Evolutionary conservation across 73 alveolate genomes (phyloP), one percentile per base, ranked within the genome.

Genomic region (Paramecium octaurelia): DNA sequence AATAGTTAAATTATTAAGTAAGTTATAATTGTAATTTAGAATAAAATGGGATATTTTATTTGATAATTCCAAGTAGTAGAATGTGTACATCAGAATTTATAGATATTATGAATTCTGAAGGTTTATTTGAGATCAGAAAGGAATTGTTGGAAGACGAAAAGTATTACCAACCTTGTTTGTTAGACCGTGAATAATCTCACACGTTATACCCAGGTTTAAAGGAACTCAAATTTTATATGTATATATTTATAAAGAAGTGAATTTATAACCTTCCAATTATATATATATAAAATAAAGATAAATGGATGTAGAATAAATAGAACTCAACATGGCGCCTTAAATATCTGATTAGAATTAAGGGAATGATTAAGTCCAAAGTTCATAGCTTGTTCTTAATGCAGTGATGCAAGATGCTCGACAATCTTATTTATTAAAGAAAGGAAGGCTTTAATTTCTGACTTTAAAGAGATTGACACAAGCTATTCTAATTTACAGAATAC

Each of bases 1-100:
- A 43, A 43, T 80, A 21, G 34, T 46, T 42, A 80, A 80, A 23
- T 80, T 80, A 48, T 48, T 80, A 35, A 80, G 91, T 80, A 80
- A 18, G 43, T 24, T 38, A 29, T 29, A 21, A 38, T 1, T 4
- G 46, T 75, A 75, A 3, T 24, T 29, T 35, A 75, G 88, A 75
- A 38, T 42, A 75, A 38, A 20, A 42, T 44, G 91, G 91, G 18
- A 80, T 20, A 80, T 80, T 80, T 46, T 80, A 80, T 80, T 80
- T 80, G 34, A 80, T 80, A 21, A 80, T 80, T 0, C 91, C 91
- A 44, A 80, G 54, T 23, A 46, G 46, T 40, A 40, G 91, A 48
- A 46, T 40, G 70, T 42, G 50, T 3, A 80, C 71, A 9, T 18
- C 20, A 36, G 73, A 80, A 35, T 80, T 80, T 48, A 23, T 80